Conservation (phyloP, 148 eudicot genomes). For the Salicornia ramosissima region DNA sequence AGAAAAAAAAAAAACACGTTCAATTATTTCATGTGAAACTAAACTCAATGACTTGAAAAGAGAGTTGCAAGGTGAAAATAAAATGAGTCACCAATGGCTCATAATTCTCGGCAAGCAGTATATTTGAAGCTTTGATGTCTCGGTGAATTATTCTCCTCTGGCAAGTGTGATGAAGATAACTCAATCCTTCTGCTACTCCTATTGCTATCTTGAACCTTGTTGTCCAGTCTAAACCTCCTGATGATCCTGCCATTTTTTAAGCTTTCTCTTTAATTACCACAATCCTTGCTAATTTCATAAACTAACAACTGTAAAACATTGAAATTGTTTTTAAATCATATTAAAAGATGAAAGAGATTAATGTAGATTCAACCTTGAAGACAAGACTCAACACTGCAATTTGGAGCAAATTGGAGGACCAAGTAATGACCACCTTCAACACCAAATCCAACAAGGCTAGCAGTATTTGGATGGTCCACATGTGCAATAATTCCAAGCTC, state of each 20-base stretch:
- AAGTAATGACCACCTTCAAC: slow-evolving; percentile 68
- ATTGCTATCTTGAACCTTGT: slow-evolving; percentile 64
- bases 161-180: slow-evolving; percentile 77
- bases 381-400: slow-evolving; percentile 68
- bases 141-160: slow-evolving; percentile 92
- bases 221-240: slow-evolving; percentile 49
- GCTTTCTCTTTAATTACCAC: slow-evolving; percentile 37
- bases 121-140: slow-evolving; percentile 94
- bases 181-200: slow-evolving; percentile 84
- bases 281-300: not conserved
- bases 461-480: slow-evolving; percentile 78
- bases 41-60: not conserved
- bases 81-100: slow-evolving; percentile 78
- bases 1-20: not conserved
- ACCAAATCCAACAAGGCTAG: slow-evolving; percentile 71
- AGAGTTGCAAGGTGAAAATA: not conserved
- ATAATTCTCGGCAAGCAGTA: slow-evolving; percentile 61
- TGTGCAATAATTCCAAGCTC: slow-evolving; percentile 96
- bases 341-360: slow-evolving; percentile 6
- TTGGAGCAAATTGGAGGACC: slow-evolving; percentile 64
- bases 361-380: slow-evolving; percentile 84
- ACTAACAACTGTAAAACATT: not conserved
- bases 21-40: not conserved
- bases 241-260: slow-evolving; percentile 55
- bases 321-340: not conserved